Percentiles rank a stretch among this genome's conserved stretches.
phyloP scores from a whole-genome alignment of 1,139 yeast species.

The Taphrina communis region DNA sequence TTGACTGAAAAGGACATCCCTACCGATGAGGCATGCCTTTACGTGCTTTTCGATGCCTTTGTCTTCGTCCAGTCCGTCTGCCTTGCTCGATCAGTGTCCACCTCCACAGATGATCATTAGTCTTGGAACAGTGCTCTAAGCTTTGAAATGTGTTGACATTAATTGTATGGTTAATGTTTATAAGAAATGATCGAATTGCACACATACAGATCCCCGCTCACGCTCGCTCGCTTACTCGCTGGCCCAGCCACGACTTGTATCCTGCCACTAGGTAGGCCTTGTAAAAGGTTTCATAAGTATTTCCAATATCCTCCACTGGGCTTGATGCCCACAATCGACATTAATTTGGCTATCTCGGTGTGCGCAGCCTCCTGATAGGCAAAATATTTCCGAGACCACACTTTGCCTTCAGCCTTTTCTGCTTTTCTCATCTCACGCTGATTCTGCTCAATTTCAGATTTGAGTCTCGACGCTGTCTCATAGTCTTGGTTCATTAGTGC shows the following conservation, averaged over 20 bases:
- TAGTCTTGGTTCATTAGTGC: conserved; percentile 78
- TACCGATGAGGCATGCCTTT: neutral
- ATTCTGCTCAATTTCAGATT: conserved; percentile 75
- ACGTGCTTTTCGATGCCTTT: neutral
- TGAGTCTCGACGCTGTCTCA: conserved; percentile 73
- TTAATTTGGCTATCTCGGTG: conserved; percentile 6
- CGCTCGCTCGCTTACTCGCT: conserved; percentile 5
- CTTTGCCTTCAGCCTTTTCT: conserved; percentile 66
- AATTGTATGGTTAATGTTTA: neutral
- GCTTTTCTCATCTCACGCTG: conserved; percentile 80
- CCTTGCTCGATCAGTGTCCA: neutral
- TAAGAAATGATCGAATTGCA: neutral
- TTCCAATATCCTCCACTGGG: conserved; percentile 28
- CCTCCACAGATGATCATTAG: too few relatives aligned
- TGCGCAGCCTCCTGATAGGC: conserved; percentile 12
- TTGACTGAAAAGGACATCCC: neutral
- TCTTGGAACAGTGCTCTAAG: neutral
- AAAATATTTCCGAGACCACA: conserved; percentile 85
- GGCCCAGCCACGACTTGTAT: neutral
- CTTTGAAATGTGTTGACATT: neutral
- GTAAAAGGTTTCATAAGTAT: neutral
- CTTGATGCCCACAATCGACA: conserved; percentile 11
- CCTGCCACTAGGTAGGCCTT: neutral
- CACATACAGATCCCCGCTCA: conserved; percentile 8
- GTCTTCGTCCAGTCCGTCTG: neutral